Base-by-base conservation (phyloP, 306 rosid species). In the Astragalus membranaceus region DNA sequence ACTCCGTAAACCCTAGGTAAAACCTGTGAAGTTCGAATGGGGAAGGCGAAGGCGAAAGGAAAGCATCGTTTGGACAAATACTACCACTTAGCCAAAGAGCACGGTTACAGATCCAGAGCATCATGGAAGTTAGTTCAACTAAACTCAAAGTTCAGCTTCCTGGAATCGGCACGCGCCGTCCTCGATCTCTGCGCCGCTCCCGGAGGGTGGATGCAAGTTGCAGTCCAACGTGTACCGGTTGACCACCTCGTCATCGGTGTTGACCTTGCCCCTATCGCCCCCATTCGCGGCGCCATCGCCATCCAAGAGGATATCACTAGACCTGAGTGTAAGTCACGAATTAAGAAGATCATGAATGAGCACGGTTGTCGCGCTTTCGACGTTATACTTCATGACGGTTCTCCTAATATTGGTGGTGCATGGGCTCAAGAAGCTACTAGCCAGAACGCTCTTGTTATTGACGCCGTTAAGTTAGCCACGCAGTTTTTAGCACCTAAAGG, bases 161-260 rank as follows among this genome's bases (percentile, higher is more conserved):
- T 94, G 48, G 92, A 84, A 8, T 87, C 96, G 8, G 73, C 97
- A 9, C 92, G 74, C 63, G 68, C 92, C 78, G 95, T 94, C 39
- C 98, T 94, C 82, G 97, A 94, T 61, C 98, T 94, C 74, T 94
- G 98, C 76, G 98, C 98, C 62, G 98, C 98, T 32, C 98, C 97
- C 4, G 98, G 98, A 0, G 98, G 98, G 0, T 94, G 98, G 98
- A 90, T 91, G 97, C 98, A 94, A 73, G 91, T 90, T 6, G 97
- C 97, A 4, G 96, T 94, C 1, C 86, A 94, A 66, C 90, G 89
- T 1, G 86, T 85, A 12, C 98, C 98, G 4, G 92, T 90, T 2
- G 79, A 81, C 49, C 85, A 89, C 55, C 87, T 90, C 12, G 89
- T 94, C 2, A 64, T 90, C 35, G 98, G 98, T 20, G 84, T 94